Evolutionary conservation across 2,329 filamentous ascomycete genomes (phyloP).

Genomic region (Pseudogymnoascus sp.): DNA sequence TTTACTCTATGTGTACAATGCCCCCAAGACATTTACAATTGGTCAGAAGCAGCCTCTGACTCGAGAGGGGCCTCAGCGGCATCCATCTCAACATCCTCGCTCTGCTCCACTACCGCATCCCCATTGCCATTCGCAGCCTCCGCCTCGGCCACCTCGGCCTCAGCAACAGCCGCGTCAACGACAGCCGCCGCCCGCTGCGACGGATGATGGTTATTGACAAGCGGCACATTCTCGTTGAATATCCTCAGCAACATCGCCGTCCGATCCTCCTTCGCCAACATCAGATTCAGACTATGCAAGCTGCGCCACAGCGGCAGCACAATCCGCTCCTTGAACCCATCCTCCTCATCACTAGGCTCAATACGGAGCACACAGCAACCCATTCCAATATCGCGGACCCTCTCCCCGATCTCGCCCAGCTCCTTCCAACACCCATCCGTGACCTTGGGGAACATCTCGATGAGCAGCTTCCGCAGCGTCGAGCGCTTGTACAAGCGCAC

Average conservation of each 20-base stretch:
- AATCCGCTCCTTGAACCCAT: slow-evolving; percentile 67
- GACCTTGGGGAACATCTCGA: slow-evolving; percentile 95
- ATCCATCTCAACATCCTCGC: slow-evolving; percentile 7
- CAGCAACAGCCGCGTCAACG: neutral
- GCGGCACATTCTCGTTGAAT: slow-evolving; percentile 80
- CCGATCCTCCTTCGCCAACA: slow-evolving; percentile 96
- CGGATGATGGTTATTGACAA: slow-evolving; percentile 52
- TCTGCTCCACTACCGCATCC: neutral
- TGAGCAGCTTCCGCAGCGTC: slow-evolving; percentile 73
- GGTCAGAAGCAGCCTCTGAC: neutral
- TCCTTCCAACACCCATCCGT: slow-evolving; percentile 64
- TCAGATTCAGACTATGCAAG: slow-evolving; percentile 84
- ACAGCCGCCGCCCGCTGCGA: slow-evolving; percentile 17
- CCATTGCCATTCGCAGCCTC: neutral
- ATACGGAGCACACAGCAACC: slow-evolving; percentile 87
- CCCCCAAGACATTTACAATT: slow-evolving; percentile 2
- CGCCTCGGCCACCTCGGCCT: slow-evolving; percentile 15
- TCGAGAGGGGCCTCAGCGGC: slow-evolving; percentile 6
- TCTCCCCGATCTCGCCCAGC: slow-evolving; percentile 81
- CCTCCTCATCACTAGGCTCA: slow-evolving; percentile 59
- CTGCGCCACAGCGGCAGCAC: slow-evolving; percentile 92
- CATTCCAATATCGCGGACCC: slow-evolving; percentile 71
- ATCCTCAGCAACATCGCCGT: slow-evolving; percentile 84
- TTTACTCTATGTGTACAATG: slow-evolving; percentile 7
- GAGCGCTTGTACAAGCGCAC: slow-evolving; percentile 68